Evolutionary conservation across 108 stramenopile genomes (phyloP).

Genomic region (Aurantiochytrium sp.): DNA sequence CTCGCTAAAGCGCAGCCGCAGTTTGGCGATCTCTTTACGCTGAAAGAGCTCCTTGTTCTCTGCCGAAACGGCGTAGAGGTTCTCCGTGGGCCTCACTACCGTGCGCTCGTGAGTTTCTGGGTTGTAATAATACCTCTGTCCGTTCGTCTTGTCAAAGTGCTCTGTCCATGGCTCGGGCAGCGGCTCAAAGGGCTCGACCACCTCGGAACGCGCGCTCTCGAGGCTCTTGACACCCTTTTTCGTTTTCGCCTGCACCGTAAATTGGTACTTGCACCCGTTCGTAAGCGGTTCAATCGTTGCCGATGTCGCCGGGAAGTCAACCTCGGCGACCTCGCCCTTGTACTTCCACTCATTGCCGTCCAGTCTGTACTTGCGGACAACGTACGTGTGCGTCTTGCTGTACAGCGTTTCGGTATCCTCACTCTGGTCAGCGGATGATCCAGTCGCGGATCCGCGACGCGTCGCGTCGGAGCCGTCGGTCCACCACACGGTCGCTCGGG

Average conservation of each 20-base stretch:
- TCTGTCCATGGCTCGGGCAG: conserved; percentile 25
- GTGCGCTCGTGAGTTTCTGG: not conserved
- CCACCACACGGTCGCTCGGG: not conserved
- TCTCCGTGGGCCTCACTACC: not conserved
- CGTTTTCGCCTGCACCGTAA: not conserved
- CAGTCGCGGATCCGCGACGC: not conserved
- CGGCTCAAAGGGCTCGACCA: not conserved
- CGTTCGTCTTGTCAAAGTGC: conserved; percentile 19
- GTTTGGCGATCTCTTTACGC: not conserved
- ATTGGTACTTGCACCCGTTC: not conserved
- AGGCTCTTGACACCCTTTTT: not conserved
- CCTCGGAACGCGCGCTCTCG: not conserved
- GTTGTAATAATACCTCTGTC: not conserved
- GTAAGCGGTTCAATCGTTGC: not conserved
- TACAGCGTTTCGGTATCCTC: not conserved
- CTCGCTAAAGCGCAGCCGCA: not conserved
- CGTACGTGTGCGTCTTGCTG: not conserved
- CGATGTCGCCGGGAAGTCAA: not conserved
- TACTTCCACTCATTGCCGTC: conserved; percentile 4
- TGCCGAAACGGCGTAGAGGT: not conserved
- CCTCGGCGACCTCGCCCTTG: not conserved
- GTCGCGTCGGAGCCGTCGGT: not conserved
- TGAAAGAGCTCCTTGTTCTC: conserved; percentile 25
- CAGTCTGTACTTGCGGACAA: not conserved
- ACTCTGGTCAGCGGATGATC: not conserved